Percentiles rank a stretch among this genome's conserved stretches.
These are phyloP conservation scores for Rhodofomes roseus DNA, from an alignment of 1,284 basidiomycete genomes.

Conservation along the genomic window DNA sequence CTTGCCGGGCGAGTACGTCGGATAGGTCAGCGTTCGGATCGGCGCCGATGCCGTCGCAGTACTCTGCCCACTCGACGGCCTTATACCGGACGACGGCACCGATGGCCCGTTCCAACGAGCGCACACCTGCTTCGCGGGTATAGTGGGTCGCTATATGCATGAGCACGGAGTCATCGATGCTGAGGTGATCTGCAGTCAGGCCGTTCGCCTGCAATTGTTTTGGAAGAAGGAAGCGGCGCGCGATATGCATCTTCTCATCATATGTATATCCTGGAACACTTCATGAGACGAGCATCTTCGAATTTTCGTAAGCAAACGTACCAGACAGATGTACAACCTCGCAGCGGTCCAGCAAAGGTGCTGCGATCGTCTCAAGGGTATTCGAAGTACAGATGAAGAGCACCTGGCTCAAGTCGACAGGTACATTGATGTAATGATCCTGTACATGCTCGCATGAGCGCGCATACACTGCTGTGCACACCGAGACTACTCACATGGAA, in stretches of 20 bases:
- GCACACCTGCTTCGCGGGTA: constrained; percentile 90
- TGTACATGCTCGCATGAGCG: constrained; percentile 25
- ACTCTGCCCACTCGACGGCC: constrained; percentile 85
- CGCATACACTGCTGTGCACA: not conserved
- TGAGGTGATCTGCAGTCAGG: constrained; percentile 39
- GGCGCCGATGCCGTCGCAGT: constrained; percentile 43
- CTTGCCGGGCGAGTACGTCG: not conserved
- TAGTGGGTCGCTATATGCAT: constrained; percentile 73
- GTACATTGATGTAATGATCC: constrained; percentile 92
- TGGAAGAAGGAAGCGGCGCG: constrained; percentile 79
- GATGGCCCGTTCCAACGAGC: constrained; percentile 84
- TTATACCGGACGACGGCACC: constrained; percentile 84
- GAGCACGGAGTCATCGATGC: constrained; percentile 60
- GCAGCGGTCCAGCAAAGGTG: constrained; percentile 76
- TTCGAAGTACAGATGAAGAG: constrained; percentile 91
- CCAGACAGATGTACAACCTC: constrained; percentile 69
- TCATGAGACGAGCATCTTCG: not conserved
- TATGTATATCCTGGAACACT: constrained; percentile 69
- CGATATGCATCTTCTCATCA: constrained; percentile 89
- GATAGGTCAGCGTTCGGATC: constrained; percentile 12
- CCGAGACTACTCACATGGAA: constrained; percentile 57
- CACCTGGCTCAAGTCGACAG: constrained; percentile 83
- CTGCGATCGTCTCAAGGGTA: constrained; percentile 83
- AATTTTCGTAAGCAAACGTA: constrained; percentile 25
- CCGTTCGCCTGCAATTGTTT: constrained; percentile 79